Evolutionary conservation across 768 basidiomycete genomes (phyloP), one percentile per base, ranked within the genome.

Genomic region (Collybia sp.): DNA sequence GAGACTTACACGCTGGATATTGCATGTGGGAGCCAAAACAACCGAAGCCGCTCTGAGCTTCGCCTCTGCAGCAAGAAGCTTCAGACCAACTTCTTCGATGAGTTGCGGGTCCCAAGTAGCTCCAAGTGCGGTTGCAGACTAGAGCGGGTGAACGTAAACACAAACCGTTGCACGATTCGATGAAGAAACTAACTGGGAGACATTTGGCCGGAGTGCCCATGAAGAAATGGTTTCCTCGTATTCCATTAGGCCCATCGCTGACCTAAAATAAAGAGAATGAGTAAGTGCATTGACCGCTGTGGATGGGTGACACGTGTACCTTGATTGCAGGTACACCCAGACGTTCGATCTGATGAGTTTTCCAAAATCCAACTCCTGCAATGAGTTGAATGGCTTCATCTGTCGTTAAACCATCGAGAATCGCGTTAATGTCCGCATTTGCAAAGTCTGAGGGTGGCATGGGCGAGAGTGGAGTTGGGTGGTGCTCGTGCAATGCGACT

Each of bases 141-240:
- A 43, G 12, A 31, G 16, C 12, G 18, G 15, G 11, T 12, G 10
- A 36, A 25, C 52, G 41, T 41, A 30, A n/a, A 19, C 43, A 6
- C 17, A 2, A 13, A 16, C 12, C 18, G 34, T 18, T 9, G 13
- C 12, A 6, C 40, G 10, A 20, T 3, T 3, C 12, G 8, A 2
- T 19, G 3, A 17, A 36, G 33, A 15, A 30, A 61, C 76, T 41
- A 53, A 80, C 79, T 1, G 87, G 86, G 18, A 89, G 71, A 56
- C 82, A 85, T 63, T 89, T 88, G 9, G 88, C 85, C 9, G 86
- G 88, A 0, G 85, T 86, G 30, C 83, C 73, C 82, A 86, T 86
- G 57, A 88, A 84, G 69, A 88, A 88, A 56, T 83, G 82, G 56
- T 83, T 80, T 12, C 87, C 87, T 51, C 87, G 62, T 48, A 75